Evolutionary conservation across 768 basidiomycete species (phyloP).

Genomic region (Psilocybe azurescens): DNA sequence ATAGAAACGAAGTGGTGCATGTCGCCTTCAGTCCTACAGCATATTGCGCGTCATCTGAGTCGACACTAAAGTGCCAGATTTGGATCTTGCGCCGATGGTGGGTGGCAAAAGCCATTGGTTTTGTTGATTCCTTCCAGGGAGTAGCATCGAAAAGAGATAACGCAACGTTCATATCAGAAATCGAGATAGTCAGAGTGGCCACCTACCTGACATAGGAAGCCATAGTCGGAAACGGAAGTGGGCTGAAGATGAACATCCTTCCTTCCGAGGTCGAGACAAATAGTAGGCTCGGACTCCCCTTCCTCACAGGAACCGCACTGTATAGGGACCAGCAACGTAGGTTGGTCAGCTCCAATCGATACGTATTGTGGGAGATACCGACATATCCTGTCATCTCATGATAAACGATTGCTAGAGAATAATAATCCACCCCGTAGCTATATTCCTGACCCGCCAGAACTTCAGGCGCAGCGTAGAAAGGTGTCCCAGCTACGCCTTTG

Average conservation of each 20-base stretch:
- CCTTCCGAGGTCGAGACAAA: slow-evolving; percentile 14
- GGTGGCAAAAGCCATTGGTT: not conserved
- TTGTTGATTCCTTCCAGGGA: not conserved
- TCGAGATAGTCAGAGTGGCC: too few relatives aligned
- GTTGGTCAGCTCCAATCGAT: not conserved
- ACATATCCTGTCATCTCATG: slow-evolving; percentile 30
- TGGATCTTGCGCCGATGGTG: not conserved
- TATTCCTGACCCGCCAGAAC: slow-evolving; percentile 89
- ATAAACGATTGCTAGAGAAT: slow-evolving; percentile 24
- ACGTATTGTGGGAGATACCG: not conserved
- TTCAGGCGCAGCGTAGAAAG: slow-evolving; percentile 95
- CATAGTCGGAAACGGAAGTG: slow-evolving; percentile 17
- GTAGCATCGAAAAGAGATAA: too few relatives aligned
- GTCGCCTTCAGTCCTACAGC: not conserved
- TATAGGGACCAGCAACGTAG: slow-evolving; percentile 10
- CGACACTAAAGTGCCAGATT: not conserved
- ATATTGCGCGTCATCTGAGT: not conserved
- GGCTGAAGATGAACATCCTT: slow-evolving; percentile 23
- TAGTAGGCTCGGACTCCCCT: slow-evolving; percentile 3
- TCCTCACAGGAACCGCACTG: not conserved
- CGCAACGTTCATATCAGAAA: too few relatives aligned
- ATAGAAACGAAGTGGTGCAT: not conserved
- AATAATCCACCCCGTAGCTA: slow-evolving; percentile 31
- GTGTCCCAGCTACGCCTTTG: slow-evolving; percentile 70
- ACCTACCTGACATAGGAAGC: slow-evolving; percentile 22